Conservation (phyloP, 495 filamentous ascomycete genomes). For the Podospora pseudopauciseta region DNA sequence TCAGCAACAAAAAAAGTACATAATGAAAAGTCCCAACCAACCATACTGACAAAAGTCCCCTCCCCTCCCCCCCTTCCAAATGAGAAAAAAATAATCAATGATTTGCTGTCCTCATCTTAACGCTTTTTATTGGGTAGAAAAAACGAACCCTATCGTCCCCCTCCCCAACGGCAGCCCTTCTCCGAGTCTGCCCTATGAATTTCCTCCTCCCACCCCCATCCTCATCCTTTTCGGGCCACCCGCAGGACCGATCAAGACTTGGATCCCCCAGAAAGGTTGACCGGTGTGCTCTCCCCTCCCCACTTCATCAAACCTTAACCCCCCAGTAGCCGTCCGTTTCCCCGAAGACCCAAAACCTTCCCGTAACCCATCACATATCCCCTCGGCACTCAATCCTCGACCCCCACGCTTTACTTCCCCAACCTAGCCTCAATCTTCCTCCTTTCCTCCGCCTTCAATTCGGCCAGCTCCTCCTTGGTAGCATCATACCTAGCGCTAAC, state of each 20-base stretch:
- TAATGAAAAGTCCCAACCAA: background rate
- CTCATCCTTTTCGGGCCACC: slow-evolving; percentile 1
- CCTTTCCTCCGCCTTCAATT: slow-evolving; percentile 63
- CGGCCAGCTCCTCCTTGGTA: slow-evolving; percentile 70
- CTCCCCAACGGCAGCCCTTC: background rate
- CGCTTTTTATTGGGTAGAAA: background rate
- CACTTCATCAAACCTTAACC: background rate
- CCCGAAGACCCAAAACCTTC: background rate
- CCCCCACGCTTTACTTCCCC: slow-evolving; percentile 23
- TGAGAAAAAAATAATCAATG: background rate
- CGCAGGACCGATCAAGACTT: background rate
- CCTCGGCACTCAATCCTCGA: slow-evolving; percentile 10
- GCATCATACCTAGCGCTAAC: slow-evolving; percentile 68
- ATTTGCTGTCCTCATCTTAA: background rate
- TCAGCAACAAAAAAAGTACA: background rate
- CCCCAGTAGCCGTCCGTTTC: background rate
- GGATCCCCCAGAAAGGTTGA: background rate
- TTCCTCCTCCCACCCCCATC: background rate
- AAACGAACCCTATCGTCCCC: background rate
- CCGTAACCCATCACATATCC: background rate
- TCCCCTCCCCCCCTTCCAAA: background rate
- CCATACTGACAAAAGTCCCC: background rate
- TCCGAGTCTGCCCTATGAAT: background rate
- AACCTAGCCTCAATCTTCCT: slow-evolving; percentile 71
- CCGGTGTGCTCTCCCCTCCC: background rate